Percentiles rank a stretch among this genome's conserved stretches.
These are phyloP conservation scores for Leucoagaricus sp. DNA, from an alignment of 1,284 basidiomycete genomes.

Conservation along the genomic window DNA sequence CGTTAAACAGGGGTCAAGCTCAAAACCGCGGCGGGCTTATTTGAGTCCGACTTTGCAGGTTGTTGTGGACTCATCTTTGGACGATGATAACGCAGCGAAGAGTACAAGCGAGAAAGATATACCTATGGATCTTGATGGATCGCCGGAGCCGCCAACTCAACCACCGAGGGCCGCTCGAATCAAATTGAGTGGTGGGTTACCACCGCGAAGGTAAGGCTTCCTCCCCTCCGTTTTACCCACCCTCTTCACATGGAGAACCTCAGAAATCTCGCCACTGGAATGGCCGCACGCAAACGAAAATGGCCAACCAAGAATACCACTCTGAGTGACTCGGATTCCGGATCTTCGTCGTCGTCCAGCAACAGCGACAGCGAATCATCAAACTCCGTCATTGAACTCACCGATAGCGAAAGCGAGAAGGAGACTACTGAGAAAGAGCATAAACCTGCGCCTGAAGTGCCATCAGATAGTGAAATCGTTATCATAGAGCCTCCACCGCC, in stretches of 20 bases:
- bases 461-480: constrained; percentile 22
- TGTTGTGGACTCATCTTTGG: background rate
- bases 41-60: constrained; percentile 4
- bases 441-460: constrained; percentile 5
- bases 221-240: background rate
- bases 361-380: constrained; percentile 17
- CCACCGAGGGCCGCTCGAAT: background rate
- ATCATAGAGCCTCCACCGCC: constrained; percentile 25
- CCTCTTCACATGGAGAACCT: background rate
- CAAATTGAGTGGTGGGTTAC: background rate
- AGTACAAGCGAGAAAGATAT: background rate
- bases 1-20: background rate
- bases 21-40: background rate
- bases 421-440: background rate
- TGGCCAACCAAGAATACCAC: background rate
- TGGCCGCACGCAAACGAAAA: constrained; percentile 9
- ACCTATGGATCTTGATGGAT: constrained; percentile 9
- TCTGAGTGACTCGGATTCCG: background rate
- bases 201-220: background rate
- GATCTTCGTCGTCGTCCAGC: constrained; percentile 13
- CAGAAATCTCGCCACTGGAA: background rate
- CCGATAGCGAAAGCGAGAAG: constrained; percentile 17
- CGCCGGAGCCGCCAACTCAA: background rate
- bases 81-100: background rate
- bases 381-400: constrained; percentile 16